Base-by-base conservation (phyloP, 2,329 filamentous ascomycete species). In the Zasmidium angulare region DNA sequence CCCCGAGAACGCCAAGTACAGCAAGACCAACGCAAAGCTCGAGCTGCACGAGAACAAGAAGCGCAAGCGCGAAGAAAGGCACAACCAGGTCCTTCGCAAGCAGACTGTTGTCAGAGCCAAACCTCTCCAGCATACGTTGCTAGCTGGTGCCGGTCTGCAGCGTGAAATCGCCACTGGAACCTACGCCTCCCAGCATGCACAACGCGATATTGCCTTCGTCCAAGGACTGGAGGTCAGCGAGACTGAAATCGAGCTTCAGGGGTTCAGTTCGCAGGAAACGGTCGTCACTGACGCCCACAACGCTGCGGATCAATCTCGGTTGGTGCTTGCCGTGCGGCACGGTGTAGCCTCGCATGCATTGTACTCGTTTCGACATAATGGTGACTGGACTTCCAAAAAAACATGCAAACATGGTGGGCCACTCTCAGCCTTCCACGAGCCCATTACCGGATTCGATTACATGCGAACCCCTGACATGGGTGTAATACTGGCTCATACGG, bases 1-100 rank as follows among this genome's bases (percentile, higher is more conserved):
- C 36, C 66, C 74, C 46, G 55, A 63, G 11, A 66, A 66, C 6
- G 67, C 73, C 2, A 78, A 77, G 58, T 79, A 82, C 64, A 74
- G 77, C 0, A 65, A 69, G 14, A 68, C 74, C 11, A 79, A 78
- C 50, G 71, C 81, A 9, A 66, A 66, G 36, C 68, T 66, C 22
- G 66, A 78, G 69, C 53, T 68, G 64, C 67, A 73, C 63, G 60
- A 66, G 60, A 40, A 71, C 23, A 71, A 71, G 59, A 69, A 69
- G 66, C 65, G 73, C 62, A 67, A 68, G 61, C 46, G 63, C 10
- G 64, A 71, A 14, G 31, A 66, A 11, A 51, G 60, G n/a, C 50
- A 58, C 14, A 46, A 58, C 10, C 47, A 62, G 10, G 55, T 55
- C 19, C 11, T 69, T n/a, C 55, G 50, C 21, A 58, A 64, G 46